Evolutionary conservation across 108 stramenopile genomes (phyloP), one percentile per base, ranked within the genome.

Genomic region (Parietichytrium sp.): DNA sequence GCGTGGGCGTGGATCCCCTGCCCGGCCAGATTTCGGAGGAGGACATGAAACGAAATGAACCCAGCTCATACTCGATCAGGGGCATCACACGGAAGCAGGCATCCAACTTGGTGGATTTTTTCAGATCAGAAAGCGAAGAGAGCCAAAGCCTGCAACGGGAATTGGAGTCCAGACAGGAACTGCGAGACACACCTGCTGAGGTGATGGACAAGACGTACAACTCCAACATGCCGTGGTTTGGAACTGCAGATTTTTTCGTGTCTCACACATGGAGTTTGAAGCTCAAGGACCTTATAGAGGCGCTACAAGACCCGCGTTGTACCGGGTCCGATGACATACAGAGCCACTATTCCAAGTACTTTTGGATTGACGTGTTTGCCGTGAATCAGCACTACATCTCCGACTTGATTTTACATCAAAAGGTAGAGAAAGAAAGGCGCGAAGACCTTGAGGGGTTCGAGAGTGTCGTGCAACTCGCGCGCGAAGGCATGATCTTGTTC

Each of bases 31-130:
- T n/a, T n/a, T n/a, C n/a, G n/a, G n/a, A n/a, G n/a, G n/a, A n/a
- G n/a, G n/a, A n/a, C n/a, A n/a, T n/a, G n/a, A n/a, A n/a, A n/a
- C n/a, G n/a, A n/a, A 42, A 31, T 4, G 55, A 72, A 12, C 55
- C 55, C 20, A 20, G 36, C 55, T 18, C 20, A 20, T 72, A 72
- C 55, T 72, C 55, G 36, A 72, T 72, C 29, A 30, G 55, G 36
- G 55, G 36, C 4, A n/a, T 72, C 36, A 72, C 55, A 7, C 20
- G 8, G 55, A 8, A 33, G 18, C 18, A 18, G 13, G 8, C 38
- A 23, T 42, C 36, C 38, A 72, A 72, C 55, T 42, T 72, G 55
- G 55, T 18, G 20, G 55, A 72, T 38, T 72, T 72, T 72, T 18
- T 72, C 49, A 50, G 18, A 13, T 8, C 33, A 8, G 13, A 4